These are phyloP conservation scores for Penicillium subrubescens DNA, from an alignment of 495 filamentous ascomycete species.

Conservation along the genomic window DNA sequence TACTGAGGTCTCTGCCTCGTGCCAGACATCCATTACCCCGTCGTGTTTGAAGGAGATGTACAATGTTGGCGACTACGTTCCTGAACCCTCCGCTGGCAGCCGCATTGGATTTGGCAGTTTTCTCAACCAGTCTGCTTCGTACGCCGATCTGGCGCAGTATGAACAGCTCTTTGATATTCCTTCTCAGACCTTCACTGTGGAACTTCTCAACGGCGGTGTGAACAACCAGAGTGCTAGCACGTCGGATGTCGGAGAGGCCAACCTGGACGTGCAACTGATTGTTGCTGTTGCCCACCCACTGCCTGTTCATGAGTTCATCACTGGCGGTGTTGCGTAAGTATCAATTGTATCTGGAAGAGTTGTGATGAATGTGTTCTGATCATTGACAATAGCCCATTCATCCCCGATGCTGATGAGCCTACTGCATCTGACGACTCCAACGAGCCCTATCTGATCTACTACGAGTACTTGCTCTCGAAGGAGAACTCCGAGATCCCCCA, in stretches of 20 bases:
- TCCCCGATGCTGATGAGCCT: constrained; percentile 61
- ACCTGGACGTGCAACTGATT: constrained; percentile 69
- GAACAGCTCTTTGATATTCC: constrained; percentile 38
- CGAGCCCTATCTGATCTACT: constrained; percentile 69
- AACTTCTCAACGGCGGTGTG: constrained; percentile 56
- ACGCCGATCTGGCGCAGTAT: constrained; percentile 36
- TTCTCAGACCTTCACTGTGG: constrained; percentile 57
- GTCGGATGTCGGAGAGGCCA: constrained; percentile 57
- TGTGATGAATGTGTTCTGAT: no score
- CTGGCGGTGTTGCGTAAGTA: constrained; percentile 54
- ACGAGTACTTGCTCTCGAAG: constrained; percentile 56
- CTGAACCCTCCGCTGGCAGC: constrained; percentile 47
- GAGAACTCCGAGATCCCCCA: constrained; percentile 62
- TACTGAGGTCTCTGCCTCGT: constrained; percentile 36
- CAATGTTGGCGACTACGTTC: constrained; percentile 54
- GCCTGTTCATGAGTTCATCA: constrained; percentile 62
- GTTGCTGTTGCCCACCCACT: constrained; percentile 57
- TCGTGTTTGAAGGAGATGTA: constrained; percentile 61
- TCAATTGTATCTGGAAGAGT: neutral
- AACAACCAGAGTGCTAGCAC: constrained; percentile 48
- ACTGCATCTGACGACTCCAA: constrained; percentile 49
- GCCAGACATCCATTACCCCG: constrained; percentile 58
- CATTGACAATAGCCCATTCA: constrained; percentile 41
- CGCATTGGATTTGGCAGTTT: constrained; percentile 60
- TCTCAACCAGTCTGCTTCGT: constrained; percentile 50